These are phyloP conservation scores for Rhizopus sp. DNA, from an alignment of 371 early-diverging fungal species.

Conservation along the genomic window DNA sequence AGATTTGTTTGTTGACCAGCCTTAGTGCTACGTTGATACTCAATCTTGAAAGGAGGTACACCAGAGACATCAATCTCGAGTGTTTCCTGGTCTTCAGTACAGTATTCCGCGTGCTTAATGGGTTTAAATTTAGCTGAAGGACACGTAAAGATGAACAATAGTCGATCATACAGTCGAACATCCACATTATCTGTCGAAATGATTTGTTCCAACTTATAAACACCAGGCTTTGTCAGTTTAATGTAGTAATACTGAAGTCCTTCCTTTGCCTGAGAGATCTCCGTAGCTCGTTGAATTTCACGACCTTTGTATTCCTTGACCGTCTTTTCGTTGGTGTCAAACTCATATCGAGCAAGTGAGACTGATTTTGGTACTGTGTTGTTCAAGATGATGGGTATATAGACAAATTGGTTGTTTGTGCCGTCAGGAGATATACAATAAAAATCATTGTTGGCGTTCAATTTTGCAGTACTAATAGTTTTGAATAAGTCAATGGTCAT, in stretches of 20 bases:
- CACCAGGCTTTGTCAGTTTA: conserved; percentile 38
- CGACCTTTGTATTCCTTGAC: conserved; percentile 14
- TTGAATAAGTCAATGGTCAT: not conserved
- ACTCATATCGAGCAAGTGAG: conserved; percentile 42
- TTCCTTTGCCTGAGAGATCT: conserved; percentile 36
- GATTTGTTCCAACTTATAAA: conserved; percentile 42
- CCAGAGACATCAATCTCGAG: conserved; percentile 38
- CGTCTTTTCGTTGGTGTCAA: conserved; percentile 30
- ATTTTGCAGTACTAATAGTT: conserved; percentile 43
- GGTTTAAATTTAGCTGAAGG: conserved; percentile 39
- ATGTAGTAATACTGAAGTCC: conserved; percentile 45
- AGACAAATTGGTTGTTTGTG: conserved; percentile 35
- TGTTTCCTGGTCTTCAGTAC: conserved; percentile 38
- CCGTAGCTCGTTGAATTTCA: conserved; percentile 45
- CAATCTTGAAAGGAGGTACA: conserved; percentile 44
- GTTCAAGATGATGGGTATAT: conserved; percentile 51
- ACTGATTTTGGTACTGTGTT: conserved; percentile 48
- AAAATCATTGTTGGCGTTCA: conserved; percentile 45
- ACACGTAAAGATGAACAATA: conserved; percentile 44
- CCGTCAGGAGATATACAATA: conserved; percentile 43
- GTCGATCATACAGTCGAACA: conserved; percentile 35
- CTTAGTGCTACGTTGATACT: conserved; percentile 28
- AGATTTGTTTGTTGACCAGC: conserved; percentile 1
- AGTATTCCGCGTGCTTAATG: conserved; percentile 23
- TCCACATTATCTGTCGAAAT: conserved; percentile 39